Evolutionary conservation across 306 rosid genomes (phyloP).

Genomic region (Pyrus communis): DNA sequence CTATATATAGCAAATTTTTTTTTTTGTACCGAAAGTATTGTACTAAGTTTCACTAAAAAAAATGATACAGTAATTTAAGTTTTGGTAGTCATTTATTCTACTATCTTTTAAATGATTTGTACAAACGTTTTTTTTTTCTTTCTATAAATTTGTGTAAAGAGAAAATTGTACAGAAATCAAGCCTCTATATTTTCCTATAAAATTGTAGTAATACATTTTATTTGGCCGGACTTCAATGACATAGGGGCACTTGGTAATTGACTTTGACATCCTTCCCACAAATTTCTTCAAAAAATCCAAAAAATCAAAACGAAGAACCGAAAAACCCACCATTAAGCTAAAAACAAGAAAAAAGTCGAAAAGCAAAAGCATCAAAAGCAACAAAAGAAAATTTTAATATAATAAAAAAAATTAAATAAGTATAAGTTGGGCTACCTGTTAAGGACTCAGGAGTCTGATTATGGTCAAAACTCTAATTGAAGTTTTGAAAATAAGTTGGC

Average conservation of each 20-base stretch:
- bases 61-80: too few relatives aligned
- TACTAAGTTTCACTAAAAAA: too few relatives aligned
- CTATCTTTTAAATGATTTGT: too few relatives aligned
- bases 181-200: neutral
- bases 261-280: neutral
- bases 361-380: neutral
- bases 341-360: neutral
- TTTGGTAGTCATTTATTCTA: too few relatives aligned
- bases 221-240: neutral
- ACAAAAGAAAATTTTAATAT: neutral
- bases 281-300: neutral
- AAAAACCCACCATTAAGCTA: neutral
- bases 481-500: neutral
- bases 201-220: neutral
- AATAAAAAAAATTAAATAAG: neutral
- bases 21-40: neutral
- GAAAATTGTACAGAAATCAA: too few relatives aligned
- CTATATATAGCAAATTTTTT: neutral
- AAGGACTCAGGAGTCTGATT: neutral
- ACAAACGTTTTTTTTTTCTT: too few relatives aligned
- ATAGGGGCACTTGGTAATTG: neutral
- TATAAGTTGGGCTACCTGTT: neutral
- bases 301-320: neutral
- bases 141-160: too few relatives aligned
- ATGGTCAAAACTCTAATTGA: neutral